Conservation (phyloP, 2,329 filamentous ascomycete genomes). For the Colletotrichum chrysophilum region DNA sequence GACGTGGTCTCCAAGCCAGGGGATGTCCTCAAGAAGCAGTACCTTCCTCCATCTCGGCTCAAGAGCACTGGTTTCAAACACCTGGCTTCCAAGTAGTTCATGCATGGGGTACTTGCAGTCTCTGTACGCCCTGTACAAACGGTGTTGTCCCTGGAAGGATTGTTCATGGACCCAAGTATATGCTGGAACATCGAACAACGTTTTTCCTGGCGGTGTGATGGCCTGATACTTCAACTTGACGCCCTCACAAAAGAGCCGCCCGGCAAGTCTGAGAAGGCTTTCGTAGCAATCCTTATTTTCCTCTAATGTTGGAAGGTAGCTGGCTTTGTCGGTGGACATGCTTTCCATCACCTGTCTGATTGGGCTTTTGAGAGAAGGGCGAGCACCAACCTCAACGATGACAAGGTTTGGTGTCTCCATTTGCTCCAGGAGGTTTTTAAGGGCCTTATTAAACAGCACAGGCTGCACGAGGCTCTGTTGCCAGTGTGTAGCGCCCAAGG, state of each 20-base stretch:
- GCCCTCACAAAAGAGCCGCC: not conserved
- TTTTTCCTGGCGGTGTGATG: not conserved
- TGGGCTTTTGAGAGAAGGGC: conserved; percentile 22
- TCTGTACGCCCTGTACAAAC: not conserved
- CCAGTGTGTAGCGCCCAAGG: conserved; percentile 41
- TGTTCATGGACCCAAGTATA: not conserved
- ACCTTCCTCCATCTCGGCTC: not conserved
- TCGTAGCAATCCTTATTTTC: not conserved
- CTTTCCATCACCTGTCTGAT: conserved; percentile 17
- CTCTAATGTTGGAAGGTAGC: not conserved
- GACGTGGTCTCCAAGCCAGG: not conserved
- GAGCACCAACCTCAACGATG: conserved; percentile 26
- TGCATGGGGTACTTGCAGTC: not conserved
- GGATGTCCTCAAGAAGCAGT: not conserved
- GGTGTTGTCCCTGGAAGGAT: not conserved
- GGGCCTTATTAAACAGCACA: conserved; percentile 44
- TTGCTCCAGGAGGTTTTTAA: not conserved
- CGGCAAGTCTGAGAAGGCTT: not conserved
- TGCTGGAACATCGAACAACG: not conserved
- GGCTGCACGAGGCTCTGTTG: conserved; percentile 45
- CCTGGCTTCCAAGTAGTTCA: not conserved
- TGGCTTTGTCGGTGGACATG: not conserved
- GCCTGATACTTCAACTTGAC: conserved; percentile 3
- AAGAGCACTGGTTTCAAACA: not conserved
- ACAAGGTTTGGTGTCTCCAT: not conserved